Evolutionary conservation across 2,329 filamentous ascomycete species (phyloP).

Genomic region (Chrysosphaeria jannelii): DNA sequence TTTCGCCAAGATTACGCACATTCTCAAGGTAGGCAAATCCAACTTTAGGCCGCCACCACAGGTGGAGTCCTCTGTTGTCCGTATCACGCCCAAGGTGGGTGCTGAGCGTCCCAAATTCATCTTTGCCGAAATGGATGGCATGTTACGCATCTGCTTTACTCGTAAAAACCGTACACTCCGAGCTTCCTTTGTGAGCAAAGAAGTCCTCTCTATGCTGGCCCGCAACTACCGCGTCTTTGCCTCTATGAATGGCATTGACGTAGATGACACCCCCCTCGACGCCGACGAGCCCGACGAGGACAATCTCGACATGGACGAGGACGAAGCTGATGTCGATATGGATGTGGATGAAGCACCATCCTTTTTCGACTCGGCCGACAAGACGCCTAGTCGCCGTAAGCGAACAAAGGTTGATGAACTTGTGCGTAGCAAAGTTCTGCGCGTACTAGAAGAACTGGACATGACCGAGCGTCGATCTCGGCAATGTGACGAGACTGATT

Average conservation of each 20-base stretch:
- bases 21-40: constrained; percentile 71
- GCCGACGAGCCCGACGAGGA: constrained; percentile 14
- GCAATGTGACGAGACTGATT: constrained; percentile 80
- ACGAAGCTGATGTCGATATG: constrained; percentile 18
- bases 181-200: constrained; percentile 45
- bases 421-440: constrained; percentile 63
- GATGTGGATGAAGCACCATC: too few relatives aligned
- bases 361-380: constrained; percentile 42
- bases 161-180: constrained; percentile 78
- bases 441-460: constrained; percentile 54
- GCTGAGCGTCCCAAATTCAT: constrained; percentile 51
- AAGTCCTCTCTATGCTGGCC: constrained; percentile 58
- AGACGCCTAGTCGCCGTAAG: constrained; percentile 38
- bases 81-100: constrained; percentile 65
- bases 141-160: constrained; percentile 33
- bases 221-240: constrained; percentile 77
- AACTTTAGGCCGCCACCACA: constrained; percentile 90
- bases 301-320: constrained; percentile 8
- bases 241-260: constrained; percentile 48
- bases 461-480: constrained; percentile 56
- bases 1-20: constrained; percentile 32
- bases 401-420: constrained; percentile 56
- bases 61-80: constrained; percentile 73
- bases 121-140: constrained; percentile 86
- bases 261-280: constrained; percentile 34